Evolutionary conservation across 306 rosid species (phyloP), one percentile per base, ranked within the genome.

Genomic region (Fagus crenata): DNA sequence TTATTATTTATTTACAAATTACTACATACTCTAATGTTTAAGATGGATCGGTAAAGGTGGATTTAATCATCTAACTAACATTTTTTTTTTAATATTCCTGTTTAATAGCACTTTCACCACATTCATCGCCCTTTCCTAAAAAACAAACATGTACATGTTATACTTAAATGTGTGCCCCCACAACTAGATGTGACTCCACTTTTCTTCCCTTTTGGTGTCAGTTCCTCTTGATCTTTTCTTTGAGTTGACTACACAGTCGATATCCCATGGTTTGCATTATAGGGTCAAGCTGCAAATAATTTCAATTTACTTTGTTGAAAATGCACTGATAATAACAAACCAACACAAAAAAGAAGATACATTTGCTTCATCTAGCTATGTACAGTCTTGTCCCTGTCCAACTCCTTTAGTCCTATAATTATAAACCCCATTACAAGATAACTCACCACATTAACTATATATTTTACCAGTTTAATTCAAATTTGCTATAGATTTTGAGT

Each of bases 121-220:
- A n/a, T 51, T 77, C 49, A 70, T 61, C 35, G 77, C 78, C 55
- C 51, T 53, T 71, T 69, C 49, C 71, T 37, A 59, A 56, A 51
- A 32, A 42, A 54, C 65, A 32, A 42, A 54, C 65, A 64, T 37
- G 59, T 37, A 71, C 22, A 46, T 70, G 60, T 46, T 81, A 13
- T 22, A 53, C 28, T 22, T 22, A 22, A 22, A 22, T 65, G 78
- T 58, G 81, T 83, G 81, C 64, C 70, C 79, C 67, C 84, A 71
- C 72, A 64, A 70, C 53, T 72, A 65, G 90, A 86, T 80, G 85
- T 84, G 91, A 82, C 88, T 82, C 71, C 80, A 88, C 87, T 73
- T 77, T 46, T 80, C 33, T 67, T 82, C 32, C 32, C 74, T 43
- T 43, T 40, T 74, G 71, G 12, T 72, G 84, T 64, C 81, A 79